Percentiles rank a stretch among this genome's conserved stretches.
These are phyloP conservation scores for Dactylellina drechsleri DNA, from an alignment of 2,329 filamentous ascomycete genomes.

Conservation along the genomic window DNA sequence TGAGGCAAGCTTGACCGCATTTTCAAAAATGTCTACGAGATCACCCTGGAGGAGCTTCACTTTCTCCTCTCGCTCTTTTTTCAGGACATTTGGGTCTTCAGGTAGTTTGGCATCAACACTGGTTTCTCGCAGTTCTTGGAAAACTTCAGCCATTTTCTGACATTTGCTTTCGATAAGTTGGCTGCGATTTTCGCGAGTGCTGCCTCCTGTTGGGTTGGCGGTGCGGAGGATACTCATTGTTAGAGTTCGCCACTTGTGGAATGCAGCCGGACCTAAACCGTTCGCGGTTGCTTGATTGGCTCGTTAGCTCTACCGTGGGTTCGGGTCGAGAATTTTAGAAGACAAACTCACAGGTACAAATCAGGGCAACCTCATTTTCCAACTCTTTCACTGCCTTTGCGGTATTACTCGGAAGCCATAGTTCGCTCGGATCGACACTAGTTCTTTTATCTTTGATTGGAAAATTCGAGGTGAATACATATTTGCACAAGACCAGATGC, in stretches of 20 bases:
- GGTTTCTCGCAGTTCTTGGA: conserved; percentile 6
- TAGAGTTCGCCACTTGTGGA: conserved; percentile 20
- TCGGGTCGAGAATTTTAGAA: too few species aligned
- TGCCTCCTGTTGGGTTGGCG: neutral
- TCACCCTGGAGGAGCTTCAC: neutral
- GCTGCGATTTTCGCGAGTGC: neutral
- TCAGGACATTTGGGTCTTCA: neutral
- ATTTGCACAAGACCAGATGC: conserved; percentile 11
- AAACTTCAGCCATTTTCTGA: conserved; percentile 14
- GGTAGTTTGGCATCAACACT: neutral
- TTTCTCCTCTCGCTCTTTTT: neutral
- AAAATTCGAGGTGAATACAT: conserved; percentile 8
- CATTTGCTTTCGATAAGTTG: conserved; percentile 2
- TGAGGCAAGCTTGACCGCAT: neutral
- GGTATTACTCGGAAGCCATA: neutral
- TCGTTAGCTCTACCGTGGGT: too few species aligned
- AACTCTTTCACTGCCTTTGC: neutral
- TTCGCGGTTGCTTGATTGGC: neutral
- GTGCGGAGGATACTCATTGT: conserved; percentile 15
- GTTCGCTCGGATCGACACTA: neutral
- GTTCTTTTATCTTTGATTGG: neutral
- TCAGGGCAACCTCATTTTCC: neutral
- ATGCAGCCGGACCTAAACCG: neutral
- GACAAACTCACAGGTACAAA: neutral
- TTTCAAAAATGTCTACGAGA: neutral